These are phyloP conservation scores for Chlorella ohadii DNA, from an alignment of 139 green algal genomes.

Conservation along the genomic window DNA sequence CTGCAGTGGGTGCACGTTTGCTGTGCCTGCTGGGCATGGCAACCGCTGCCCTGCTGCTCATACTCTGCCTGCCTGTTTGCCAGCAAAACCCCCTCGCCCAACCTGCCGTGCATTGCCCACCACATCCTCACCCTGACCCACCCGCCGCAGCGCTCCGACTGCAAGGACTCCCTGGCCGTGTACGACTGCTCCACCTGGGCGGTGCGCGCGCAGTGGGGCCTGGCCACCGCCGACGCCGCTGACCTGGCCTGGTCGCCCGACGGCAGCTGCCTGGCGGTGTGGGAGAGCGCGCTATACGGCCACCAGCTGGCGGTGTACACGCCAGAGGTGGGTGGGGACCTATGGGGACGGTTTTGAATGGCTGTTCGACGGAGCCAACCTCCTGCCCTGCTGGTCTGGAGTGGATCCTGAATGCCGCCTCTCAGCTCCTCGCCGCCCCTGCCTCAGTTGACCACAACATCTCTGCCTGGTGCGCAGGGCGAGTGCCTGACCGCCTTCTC, in stretches of 20 bases:
- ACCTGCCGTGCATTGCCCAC: not conserved
- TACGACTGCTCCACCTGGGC: slow-evolving; percentile 60
- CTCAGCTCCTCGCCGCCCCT: no score
- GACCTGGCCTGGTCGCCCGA: slow-evolving; percentile 72
- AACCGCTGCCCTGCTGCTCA: no score
- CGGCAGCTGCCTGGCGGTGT: slow-evolving; percentile 66
- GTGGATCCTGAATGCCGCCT: no score
- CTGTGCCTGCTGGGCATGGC: no score
- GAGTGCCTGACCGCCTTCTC: slow-evolving; percentile 45
- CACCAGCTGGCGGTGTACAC: slow-evolving; percentile 62
- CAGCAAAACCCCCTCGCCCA: no score
- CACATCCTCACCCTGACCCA: not conserved
- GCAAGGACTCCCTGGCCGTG: slow-evolving; percentile 76
- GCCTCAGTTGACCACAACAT: no score
- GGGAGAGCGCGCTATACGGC: slow-evolving; percentile 64
- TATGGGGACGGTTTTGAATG: no score
- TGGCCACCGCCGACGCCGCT: slow-evolving; percentile 56
- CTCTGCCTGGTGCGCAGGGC: no score
- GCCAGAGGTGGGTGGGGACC: not conserved
- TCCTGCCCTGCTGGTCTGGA: no score
- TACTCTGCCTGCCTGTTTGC: no score
- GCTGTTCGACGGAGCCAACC: no score
- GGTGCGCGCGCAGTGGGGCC: slow-evolving; percentile 20
- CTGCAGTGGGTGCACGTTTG: no score
- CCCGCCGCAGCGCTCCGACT: slow-evolving; percentile 66